These are phyloP conservation scores for Boletus reticuloceps DNA, from an alignment of 768 basidiomycete species.

Conservation along the genomic window DNA sequence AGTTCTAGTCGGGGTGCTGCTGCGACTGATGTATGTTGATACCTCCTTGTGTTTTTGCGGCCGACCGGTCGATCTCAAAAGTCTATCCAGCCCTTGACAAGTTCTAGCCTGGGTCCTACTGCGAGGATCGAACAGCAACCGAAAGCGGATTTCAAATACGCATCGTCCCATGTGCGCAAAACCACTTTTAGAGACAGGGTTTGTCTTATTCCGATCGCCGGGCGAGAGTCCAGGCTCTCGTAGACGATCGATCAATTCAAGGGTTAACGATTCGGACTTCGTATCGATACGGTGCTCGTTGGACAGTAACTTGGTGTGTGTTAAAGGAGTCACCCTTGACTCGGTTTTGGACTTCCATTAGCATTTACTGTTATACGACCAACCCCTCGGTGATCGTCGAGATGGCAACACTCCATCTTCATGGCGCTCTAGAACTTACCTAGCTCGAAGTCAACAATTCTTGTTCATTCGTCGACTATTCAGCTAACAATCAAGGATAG, in stretches of 20 bases:
- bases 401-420: not conserved
- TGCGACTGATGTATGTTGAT: not conserved
- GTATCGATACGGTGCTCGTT: too few species aligned
- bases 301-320: not conserved
- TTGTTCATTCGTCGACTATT: not conserved
- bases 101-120: not conserved
- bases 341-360: conserved; percentile 4
- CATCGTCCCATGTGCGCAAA: not conserved
- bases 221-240: conserved; percentile 1
- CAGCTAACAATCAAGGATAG: not conserved
- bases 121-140: not conserved
- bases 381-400: not conserved
- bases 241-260: conserved; percentile 10
- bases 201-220: not conserved
- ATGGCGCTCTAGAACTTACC: not conserved
- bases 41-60: too few species aligned
- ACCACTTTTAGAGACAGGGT: too few species aligned
- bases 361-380: not conserved
- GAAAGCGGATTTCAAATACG: conserved; percentile 16
- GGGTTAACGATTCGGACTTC: not conserved
- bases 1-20: not conserved
- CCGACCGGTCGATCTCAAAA: not conserved
- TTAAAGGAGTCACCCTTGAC: conserved; percentile 1
- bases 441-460: not conserved
- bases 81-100: not conserved